Base-by-base conservation (phyloP, 495 filamentous ascomycete genomes). In the Tuber indicum region DNA sequence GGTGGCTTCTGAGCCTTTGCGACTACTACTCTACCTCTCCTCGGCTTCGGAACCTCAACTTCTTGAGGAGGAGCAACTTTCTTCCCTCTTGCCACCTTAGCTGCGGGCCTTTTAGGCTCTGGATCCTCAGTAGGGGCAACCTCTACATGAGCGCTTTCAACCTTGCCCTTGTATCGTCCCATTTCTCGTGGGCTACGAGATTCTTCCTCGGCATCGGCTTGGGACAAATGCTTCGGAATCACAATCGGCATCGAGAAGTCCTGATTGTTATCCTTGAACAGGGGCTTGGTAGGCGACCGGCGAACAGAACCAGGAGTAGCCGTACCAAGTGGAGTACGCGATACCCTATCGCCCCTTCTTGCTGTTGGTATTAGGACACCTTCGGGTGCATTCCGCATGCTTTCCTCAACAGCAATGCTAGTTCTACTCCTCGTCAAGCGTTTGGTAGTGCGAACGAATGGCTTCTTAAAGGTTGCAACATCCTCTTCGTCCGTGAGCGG, bases 401-500 rank as follows among this genome's bases (percentile, higher is more conserved):
- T 74, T 72, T 78, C 75, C 39, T 83, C 81, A 7, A 83, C 79
- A 44, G 74, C 74, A 1, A 81, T 70, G 45, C 78, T 79, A 12
- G 75, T 74, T 45, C 81, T 75, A 17, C 70, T 80, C 36, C 83
- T 74, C 3, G 83, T 84, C 41, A 80, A 62, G 10, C 81, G 76
- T 70, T 79, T 84, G 14, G 44, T 77, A 4, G 74, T 76, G 14
- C 81, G 79, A 39, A 83, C 76, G 74, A 83, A 83, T 5, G 80
- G 83, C 41, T 75, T 80, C 69, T 75, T 78, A 49, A 77, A 78
- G 52, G 71, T 71, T 62, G 83, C 75, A 19, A 72, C 74, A 10
- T 75, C 84, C 70, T 91, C 89, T 41, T 89, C 89, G 73, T 90
- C 88, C 16, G 86, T 88, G 17, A 90, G 77, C 9, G 86, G 89